Conservation (phyloP, 2,329 filamentous ascomycete species). For the Sporothrix euskadiensis region DNA sequence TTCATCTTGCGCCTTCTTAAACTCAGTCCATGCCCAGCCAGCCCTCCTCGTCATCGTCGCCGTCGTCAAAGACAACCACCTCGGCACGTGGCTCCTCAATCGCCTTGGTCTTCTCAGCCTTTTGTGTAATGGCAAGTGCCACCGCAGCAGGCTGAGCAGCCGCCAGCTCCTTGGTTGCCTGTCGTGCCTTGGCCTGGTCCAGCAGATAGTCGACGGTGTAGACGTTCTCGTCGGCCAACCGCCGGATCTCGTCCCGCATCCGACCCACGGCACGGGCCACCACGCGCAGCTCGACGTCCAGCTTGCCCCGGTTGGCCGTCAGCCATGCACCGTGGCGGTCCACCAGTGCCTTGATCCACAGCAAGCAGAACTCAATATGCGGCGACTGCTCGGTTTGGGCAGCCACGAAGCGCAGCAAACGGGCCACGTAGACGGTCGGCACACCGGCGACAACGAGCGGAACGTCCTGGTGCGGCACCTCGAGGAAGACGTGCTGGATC, state of each 20-base stretch:
- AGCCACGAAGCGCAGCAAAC: slow-evolving; percentile 83
- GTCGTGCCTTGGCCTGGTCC: slow-evolving; percentile 46
- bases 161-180: slow-evolving; percentile 33
- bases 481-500: slow-evolving; percentile 82
- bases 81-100: background rate
- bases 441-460: slow-evolving; percentile 74
- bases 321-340: slow-evolving; percentile 83
- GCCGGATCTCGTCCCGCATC: slow-evolving; percentile 79
- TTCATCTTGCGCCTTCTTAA: background rate
- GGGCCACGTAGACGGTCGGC: slow-evolving; percentile 81
- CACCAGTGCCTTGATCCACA: slow-evolving; percentile 85
- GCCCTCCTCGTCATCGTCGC: slow-evolving; percentile 28
- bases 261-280: slow-evolving; percentile 77
- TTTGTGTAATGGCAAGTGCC: background rate
- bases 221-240: slow-evolving; percentile 81
- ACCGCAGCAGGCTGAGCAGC: background rate
- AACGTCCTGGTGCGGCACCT: slow-evolving; percentile 74
- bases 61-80: slow-evolving; percentile 26
- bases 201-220: slow-evolving; percentile 85
- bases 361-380: slow-evolving; percentile 89
- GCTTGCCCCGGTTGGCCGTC: slow-evolving; percentile 73
- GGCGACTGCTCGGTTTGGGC: slow-evolving; percentile 85
- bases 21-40: slow-evolving; percentile 29
- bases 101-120: slow-evolving; percentile 3
- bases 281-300: slow-evolving; percentile 80